Evolutionary conservation across 2,329 filamentous ascomycete genomes (phyloP).

Genomic region (Aspergillus ustus): DNA sequence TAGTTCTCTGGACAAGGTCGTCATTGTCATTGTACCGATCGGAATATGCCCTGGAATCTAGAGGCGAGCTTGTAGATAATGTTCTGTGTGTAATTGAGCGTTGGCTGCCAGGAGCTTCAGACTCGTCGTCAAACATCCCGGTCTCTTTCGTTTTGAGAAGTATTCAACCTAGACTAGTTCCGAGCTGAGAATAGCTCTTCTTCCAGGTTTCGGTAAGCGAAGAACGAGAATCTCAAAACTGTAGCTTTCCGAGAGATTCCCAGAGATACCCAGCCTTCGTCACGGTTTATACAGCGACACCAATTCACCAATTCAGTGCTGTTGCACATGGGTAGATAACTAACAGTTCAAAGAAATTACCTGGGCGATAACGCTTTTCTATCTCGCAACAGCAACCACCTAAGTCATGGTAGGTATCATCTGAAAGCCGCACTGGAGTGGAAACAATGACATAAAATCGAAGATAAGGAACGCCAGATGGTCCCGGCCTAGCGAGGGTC

Average conservation of each 20-base stretch:
- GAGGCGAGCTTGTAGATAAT: slow-evolving; percentile 12
- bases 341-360: neutral
- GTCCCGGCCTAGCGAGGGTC: neutral
- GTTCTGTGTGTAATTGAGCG: slow-evolving; percentile 6
- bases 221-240: neutral
- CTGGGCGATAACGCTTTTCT: neutral
- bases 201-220: neutral
- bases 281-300: neutral
- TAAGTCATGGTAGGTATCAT: neutral
- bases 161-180: neutral
- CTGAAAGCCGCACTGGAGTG: neutral
- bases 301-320: too few relatives aligned
- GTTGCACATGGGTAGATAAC: too few relatives aligned
- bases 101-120: slow-evolving; percentile 7
- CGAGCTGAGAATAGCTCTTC: neutral
- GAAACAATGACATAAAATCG: slow-evolving; percentile 16
- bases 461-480: slow-evolving; percentile 8
- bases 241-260: neutral
- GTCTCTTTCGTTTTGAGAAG: neutral
- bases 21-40: slow-evolving; percentile 18
- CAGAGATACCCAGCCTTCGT: neutral
- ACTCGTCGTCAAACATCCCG: slow-evolving; percentile 13
- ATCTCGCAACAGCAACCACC: slow-evolving; percentile 3
- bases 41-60: slow-evolving; percentile 16
- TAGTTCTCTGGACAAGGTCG: slow-evolving; percentile 17